Conservation (phyloP, 1,139 yeast genomes). For the Pichia sp. region DNA sequence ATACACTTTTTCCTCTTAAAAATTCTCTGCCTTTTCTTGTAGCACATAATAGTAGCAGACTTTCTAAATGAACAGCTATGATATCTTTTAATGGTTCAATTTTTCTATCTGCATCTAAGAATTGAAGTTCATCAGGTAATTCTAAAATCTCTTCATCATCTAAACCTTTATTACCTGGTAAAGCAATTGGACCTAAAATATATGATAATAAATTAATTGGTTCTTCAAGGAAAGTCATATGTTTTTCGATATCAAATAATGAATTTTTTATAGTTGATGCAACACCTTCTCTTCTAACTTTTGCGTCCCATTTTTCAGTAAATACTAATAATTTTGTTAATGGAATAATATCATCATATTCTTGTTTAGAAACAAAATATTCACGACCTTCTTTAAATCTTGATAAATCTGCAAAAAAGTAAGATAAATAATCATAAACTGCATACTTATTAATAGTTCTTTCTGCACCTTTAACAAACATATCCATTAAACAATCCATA, state of each 20-base stretch:
- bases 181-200: conserved; percentile 75
- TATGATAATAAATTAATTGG: conserved; percentile 74
- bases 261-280: conserved; percentile 91
- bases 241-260: conserved; percentile 71
- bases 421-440: conserved; percentile 74
- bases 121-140: conserved; percentile 84
- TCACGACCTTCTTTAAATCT: conserved; percentile 66
- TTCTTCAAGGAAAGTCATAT: conserved; percentile 52
- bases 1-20: conserved; percentile 72
- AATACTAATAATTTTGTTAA: conserved; percentile 74
- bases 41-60: conserved; percentile 70
- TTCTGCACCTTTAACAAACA: conserved; percentile 82
- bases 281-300: conserved; percentile 83
- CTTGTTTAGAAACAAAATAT: conserved; percentile 66
- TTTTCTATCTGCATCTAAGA: conserved; percentile 66
- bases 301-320: conserved; percentile 73
- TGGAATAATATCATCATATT: conserved; percentile 74
- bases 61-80: conserved; percentile 67
- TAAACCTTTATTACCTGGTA: conserved; percentile 53
- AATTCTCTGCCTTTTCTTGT: conserved; percentile 66
- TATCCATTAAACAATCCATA: conserved; percentile 83
- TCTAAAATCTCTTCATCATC: conserved; percentile 86
- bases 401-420: conserved; percentile 86
- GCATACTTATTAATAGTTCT: conserved; percentile 67
- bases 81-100: conserved; percentile 70